Evolutionary conservation across 148 eudicot species (phyloP).

Genomic region (Rhododendron henanense): DNA sequence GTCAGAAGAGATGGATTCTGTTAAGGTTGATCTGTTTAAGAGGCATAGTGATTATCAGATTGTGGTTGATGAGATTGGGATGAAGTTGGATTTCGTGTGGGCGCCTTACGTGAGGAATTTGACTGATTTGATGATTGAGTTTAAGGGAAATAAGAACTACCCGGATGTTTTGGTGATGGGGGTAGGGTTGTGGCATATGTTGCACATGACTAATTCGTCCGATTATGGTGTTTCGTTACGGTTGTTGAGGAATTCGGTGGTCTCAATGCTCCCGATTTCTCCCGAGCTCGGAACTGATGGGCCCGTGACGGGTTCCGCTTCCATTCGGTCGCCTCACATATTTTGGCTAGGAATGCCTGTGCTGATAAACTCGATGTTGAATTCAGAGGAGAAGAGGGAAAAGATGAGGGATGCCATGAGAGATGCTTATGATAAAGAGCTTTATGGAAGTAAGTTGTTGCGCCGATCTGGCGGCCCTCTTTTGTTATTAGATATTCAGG

Average conservation of each 20-base stretch:
- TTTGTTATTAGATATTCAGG: slow-evolving; percentile 52
- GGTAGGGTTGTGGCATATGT: slow-evolving; percentile 95
- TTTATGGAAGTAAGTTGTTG: slow-evolving; percentile 54
- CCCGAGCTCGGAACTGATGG: slow-evolving; percentile 19
- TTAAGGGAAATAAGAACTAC: slow-evolving; percentile 36
- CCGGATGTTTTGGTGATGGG: slow-evolving; percentile 92
- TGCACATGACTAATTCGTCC: slow-evolving; percentile 56
- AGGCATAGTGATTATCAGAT: slow-evolving; percentile 82
- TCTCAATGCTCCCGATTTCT: slow-evolving; percentile 44
- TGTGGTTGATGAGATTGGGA: slow-evolving; percentile 57
- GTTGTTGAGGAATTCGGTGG: slow-evolving; percentile 41
- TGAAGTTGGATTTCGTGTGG: slow-evolving; percentile 88
- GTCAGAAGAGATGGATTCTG: slow-evolving; percentile 43
- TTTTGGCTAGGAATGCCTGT: slow-evolving; percentile 92
- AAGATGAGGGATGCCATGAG: slow-evolving; percentile 54
- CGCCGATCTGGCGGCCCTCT: slow-evolving; percentile 66
- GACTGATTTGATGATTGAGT: slow-evolving; percentile 36
- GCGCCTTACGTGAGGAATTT: slow-evolving; percentile 71
- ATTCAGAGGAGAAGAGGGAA: slow-evolving; percentile 74
- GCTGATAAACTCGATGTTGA: slow-evolving; percentile 74
- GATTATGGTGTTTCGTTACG: slow-evolving; percentile 48
- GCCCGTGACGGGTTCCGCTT: slow-evolving; percentile 12
- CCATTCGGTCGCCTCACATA: slow-evolving; percentile 51
- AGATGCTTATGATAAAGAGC: slow-evolving; percentile 41
- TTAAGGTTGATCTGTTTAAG: slow-evolving; percentile 68